Base-by-base conservation (phyloP, 1,284 basidiomycete species). In the Exobasidium rhododendri region DNA sequence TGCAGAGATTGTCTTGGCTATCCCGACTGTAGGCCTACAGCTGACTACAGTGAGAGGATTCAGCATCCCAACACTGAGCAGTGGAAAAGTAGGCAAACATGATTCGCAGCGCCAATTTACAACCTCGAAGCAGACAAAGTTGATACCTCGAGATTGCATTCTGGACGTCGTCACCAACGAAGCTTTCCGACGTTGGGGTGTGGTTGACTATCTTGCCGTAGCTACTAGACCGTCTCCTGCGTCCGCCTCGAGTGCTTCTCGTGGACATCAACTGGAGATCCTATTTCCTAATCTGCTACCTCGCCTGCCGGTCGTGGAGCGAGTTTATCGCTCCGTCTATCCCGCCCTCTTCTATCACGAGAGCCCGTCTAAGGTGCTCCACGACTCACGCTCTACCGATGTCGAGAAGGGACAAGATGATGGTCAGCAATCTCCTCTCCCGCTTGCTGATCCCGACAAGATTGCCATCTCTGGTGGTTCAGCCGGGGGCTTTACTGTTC, bases 111-210 rank as follows among this genome's bases (percentile, higher is more conserved):
- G 29, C 7, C 14, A 31, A 4, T 4, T 44, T 2, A 22, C 52
- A 4, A 35, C 30, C 10, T 26, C 44, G 11, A 14, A 31, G 6
- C 17, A 31, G 10, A 28, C 40, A 32, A 47, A 51, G 20, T 61
- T 77, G 22, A 53, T 78, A 2, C 67, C 75, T 0, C 63, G 71
- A 14, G 73, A 78, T 45, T 45, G 58, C 0, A 68, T 78, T 29
- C 44, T 77, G 0, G 76, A 78, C 43, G 40, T 75, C 1, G 64
- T 74, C 40, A 62, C 76, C 13, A 61, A 61, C 6, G 73, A 75
- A 53, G 64, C 63, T 3, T 67, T 74, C 40, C 63, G 66, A 2
- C 52, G 60, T 11, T 78, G 68, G 50, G 59, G 61, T 17, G 61
- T 78, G 10, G 22, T 71, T 17, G 75, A 77, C 31, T 71, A 76